Percentiles rank a stretch among this genome's conserved stretches.
phyloP scores from a whole-genome alignment of 1,284 basidiomycete species.

The Ceratobasidium sp. region DNA sequence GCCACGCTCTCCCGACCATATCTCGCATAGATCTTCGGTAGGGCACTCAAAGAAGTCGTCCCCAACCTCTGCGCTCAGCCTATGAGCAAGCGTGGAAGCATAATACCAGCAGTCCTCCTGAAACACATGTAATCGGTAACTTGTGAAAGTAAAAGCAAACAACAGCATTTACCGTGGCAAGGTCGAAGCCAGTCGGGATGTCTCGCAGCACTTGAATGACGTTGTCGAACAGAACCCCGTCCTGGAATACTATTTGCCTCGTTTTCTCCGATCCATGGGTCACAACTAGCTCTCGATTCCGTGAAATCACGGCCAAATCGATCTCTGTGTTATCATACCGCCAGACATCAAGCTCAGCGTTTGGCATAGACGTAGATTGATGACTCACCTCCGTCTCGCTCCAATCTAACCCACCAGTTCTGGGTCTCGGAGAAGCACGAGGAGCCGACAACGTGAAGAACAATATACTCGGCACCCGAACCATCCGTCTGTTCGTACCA shows the following conservation, averaged over 20 bases:
- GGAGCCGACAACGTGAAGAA: constrained; percentile 17
- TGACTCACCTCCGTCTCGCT: constrained; percentile 30
- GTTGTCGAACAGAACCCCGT: constrained; percentile 16
- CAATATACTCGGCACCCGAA: constrained; percentile 25
- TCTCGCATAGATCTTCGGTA: constrained; percentile 22
- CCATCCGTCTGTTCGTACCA: constrained; percentile 28
- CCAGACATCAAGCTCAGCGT: not conserved
- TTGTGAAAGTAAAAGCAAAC: not conserved
- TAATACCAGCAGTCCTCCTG: constrained; percentile 45
- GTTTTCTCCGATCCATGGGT: not conserved
- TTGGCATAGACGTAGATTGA: not conserved
- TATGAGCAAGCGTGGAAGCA: constrained; percentile 32
- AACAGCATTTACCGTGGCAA: not conserved
- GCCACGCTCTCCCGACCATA: constrained; percentile 39
- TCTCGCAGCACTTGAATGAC: constrained; percentile 22
- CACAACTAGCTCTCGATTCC: not conserved
- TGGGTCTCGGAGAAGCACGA: not conserved
- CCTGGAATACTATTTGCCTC: constrained; percentile 9
- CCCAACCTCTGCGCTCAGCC: constrained; percentile 19
- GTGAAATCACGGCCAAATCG: constrained; percentile 11
- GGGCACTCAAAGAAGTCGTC: constrained; percentile 33
- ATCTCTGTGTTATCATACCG: not conserved
- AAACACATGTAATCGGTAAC: not conserved
- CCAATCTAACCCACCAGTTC: constrained; percentile 37
- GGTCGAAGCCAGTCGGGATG: not conserved